Base-by-base conservation (phyloP, 805 yeast genomes). In the Starmerella sirachaensis region DNA sequence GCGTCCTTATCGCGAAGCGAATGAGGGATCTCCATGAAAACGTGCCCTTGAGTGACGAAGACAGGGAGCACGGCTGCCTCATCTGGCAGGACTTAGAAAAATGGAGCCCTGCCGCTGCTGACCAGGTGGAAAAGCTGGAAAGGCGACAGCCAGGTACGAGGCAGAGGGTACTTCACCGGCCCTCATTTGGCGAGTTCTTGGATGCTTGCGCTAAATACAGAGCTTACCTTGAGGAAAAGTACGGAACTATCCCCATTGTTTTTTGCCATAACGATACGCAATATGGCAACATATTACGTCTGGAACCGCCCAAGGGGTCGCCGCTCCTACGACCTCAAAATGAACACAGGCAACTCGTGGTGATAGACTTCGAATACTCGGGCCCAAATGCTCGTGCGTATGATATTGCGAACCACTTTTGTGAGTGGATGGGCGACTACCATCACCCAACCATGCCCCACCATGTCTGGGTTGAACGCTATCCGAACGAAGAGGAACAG, bases 231-330 rank as follows among this genome's bases (percentile, higher is more conserved):
- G 65, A 64, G 25, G 50, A 49, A 5, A 61, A 68, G 43, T 73
- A 77, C 50, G 56, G 45, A 4, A 31, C 56, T 16, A 59, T 64
- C 33, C 62, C 65, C 11, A 64, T 81, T 43, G 84, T 73, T 11
- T 91, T 91, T 55, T 84, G 95, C 51, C 98, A 91, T 60, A 91
- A 91, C 54, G 98, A 88, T 59, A 80, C 97, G 1, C 98, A 91
- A 58, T 88, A 91, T 56, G 98, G 98, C 23, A 91, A 91, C 54
- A 66, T 91, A 45, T 64, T 91, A 39, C 72, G 88, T n/a, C 46
- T 63, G 9, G 60, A 54, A 58, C 68, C 67, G 3, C 70, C 61
- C 49, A 62, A 52, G 38, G 70, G 52, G 54, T 72, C 70, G 2
- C 76, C 81, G 17, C 65, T 71, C 4, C 55, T 65, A 28, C 65